phyloP scores from a whole-genome alignment of 163 green algal genomes.

The Chlamydomonas reinhardtii region DNA sequence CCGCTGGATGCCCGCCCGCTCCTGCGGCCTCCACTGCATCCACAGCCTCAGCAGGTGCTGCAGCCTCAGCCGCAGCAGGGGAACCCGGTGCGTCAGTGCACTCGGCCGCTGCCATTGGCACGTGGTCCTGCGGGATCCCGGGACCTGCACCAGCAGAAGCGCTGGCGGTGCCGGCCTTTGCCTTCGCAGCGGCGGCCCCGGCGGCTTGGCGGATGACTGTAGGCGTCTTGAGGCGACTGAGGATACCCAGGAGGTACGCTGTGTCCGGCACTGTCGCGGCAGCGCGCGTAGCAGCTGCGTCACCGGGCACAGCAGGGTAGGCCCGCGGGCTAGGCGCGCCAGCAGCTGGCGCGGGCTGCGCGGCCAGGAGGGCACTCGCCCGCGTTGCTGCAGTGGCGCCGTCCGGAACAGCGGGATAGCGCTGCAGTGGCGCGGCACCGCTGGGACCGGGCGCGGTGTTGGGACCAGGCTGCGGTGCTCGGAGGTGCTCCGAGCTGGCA shows the following conservation, averaged over 20 bases:
- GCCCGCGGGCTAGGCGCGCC: too few relatives aligned
- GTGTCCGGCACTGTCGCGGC: too few relatives aligned
- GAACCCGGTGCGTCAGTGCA: too few relatives aligned
- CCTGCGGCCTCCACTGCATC: background rate
- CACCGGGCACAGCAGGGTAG: too few relatives aligned
- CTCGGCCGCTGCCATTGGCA: background rate
- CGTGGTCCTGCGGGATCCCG: too few relatives aligned
- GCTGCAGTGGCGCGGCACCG: too few relatives aligned
- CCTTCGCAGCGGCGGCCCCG: background rate
- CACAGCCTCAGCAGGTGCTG: background rate
- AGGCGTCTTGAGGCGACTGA: conserved; percentile 29
- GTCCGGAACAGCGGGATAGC: too few relatives aligned
- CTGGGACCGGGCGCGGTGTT: background rate
- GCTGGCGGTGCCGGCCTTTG: background rate
- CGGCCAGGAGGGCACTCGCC: too few relatives aligned
- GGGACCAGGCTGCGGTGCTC: background rate
- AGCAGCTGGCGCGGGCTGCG: too few relatives aligned
- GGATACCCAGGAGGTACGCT: conserved; percentile 18
- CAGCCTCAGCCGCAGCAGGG: background rate
- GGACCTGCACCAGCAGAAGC: background rate
- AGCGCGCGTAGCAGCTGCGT: too few relatives aligned
- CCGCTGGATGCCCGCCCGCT: background rate
- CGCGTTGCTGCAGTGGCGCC: too few relatives aligned
- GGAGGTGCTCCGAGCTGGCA: too few relatives aligned
- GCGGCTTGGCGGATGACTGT: conserved; percentile 2